Percentiles rank a stretch among this genome's conserved stretches.
Conservation (phyloP, 179 eudicot genomes). For the Monotropa hypopitys region DNA sequence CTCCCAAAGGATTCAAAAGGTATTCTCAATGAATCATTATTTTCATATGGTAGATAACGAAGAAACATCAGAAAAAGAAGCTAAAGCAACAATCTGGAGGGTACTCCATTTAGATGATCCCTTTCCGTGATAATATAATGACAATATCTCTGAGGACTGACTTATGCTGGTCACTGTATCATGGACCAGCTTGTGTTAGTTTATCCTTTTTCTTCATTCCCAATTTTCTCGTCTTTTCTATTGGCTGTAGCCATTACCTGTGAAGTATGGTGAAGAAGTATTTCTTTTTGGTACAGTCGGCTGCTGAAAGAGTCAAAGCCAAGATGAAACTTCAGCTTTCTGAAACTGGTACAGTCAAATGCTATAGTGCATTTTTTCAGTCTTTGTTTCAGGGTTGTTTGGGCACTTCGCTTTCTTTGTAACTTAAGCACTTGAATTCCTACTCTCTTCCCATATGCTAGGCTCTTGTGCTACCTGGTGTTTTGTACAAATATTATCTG, state of each 20-base stretch:
- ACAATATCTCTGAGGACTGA: background rate
- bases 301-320: constrained; percentile 91
- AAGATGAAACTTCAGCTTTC: constrained; percentile 93
- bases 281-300: constrained; percentile 39
- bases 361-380: background rate
- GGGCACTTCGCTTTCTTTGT: background rate
- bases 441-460: background rate
- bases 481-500: background rate
- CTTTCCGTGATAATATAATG: background rate
- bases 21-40: background rate
- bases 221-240: background rate
- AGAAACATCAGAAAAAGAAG: background rate
- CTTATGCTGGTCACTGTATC: background rate
- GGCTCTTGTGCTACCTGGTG: background rate
- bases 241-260: background rate
- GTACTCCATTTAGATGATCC: background rate
- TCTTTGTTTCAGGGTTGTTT: constrained; percentile 6
- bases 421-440: background rate
- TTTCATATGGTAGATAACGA: background rate
- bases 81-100: background rate
- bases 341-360: constrained; percentile 43
- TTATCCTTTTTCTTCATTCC: background rate
- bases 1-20: background rate
- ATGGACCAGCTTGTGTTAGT: background rate
- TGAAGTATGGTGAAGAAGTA: constrained; percentile 3